These are phyloP conservation scores for Russula lepida DNA, from an alignment of 768 basidiomycete genomes.

Conservation along the genomic window DNA sequence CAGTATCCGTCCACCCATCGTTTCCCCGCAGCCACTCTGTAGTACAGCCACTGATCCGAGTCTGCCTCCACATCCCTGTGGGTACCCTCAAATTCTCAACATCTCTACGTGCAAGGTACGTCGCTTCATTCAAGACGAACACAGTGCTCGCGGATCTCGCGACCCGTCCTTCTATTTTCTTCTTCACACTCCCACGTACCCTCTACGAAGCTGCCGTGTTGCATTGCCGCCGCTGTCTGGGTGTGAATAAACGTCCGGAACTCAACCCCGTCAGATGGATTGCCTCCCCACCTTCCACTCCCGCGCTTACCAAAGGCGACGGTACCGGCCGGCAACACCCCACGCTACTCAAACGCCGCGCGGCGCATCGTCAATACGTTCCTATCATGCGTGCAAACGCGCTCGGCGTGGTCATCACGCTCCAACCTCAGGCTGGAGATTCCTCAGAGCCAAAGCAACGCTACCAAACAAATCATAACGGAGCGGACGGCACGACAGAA, in stretches of 20 bases:
- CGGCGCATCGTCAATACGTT: background rate
- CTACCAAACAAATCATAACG: background rate
- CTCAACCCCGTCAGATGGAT: background rate
- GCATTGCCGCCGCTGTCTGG: conserved; percentile 1
- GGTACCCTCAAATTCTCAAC: conserved; percentile 47
- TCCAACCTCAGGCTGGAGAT: conserved; percentile 35
- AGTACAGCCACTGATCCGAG: conserved; percentile 29
- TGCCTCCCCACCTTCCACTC: background rate
- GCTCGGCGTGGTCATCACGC: conserved; percentile 29
- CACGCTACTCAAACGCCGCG: background rate
- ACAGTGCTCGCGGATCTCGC: conserved; percentile 34
- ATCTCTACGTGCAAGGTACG: conserved; percentile 27
- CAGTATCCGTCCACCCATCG: conserved; percentile 45
- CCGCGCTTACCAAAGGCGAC: background rate
- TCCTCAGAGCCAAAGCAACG: background rate
- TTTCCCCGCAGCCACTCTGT: conserved; percentile 23
- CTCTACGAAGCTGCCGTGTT: background rate
- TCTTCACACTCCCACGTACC: conserved; percentile 24
- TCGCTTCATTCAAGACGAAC: conserved; percentile 6
- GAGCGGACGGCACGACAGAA: background rate
- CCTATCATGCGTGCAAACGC: conserved; percentile 38
- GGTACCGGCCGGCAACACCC: conserved; percentile 1
- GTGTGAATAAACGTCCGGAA: background rate
- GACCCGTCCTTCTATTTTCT: conserved; percentile 42
- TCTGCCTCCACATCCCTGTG: conserved; percentile 29